phyloP scores from a whole-genome alignment of 1,139 yeast genomes.

The Pichia sp. region DNA sequence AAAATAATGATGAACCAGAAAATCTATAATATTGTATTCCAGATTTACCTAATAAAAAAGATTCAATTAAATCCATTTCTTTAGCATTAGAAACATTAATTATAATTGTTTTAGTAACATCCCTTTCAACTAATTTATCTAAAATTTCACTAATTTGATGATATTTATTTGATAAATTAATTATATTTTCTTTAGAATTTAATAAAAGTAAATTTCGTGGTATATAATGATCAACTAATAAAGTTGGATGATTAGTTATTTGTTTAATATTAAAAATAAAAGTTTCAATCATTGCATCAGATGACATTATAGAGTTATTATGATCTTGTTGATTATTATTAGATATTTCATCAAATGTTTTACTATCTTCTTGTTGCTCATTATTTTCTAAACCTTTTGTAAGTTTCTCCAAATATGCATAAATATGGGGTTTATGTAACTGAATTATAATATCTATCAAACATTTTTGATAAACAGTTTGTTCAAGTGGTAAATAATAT shows the following conservation, averaged over 20 bases:
- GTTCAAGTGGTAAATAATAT: constrained; percentile 48
- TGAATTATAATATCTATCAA: constrained; percentile 47
- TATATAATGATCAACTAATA: constrained; percentile 68
- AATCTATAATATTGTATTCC: constrained; percentile 48
- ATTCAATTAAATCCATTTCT: constrained; percentile 67
- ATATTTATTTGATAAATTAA: constrained; percentile 54
- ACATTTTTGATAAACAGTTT: constrained; percentile 52
- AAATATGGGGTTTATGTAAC: constrained; percentile 37
- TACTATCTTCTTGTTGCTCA: neutral
- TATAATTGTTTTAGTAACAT: constrained; percentile 32
- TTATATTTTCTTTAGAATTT: constrained; percentile 54
- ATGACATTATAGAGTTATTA: constrained; percentile 17
- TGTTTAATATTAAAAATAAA: constrained; percentile 46
- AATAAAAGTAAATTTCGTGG: constrained; percentile 59
- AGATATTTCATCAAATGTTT: neutral
- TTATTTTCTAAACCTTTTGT: too few species aligned
- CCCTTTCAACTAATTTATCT: constrained; percentile 27
- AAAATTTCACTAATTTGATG: constrained; percentile 47
- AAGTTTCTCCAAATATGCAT: constrained; percentile 24
- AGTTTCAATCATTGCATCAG: constrained; percentile 33
- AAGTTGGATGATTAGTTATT: constrained; percentile 57
- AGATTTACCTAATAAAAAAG: constrained; percentile 55
- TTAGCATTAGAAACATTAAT: constrained; percentile 58
- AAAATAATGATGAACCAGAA: constrained; percentile 53
- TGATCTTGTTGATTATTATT: neutral